Base-by-base conservation (phyloP, 371 early-diverging fungal species). In the Entomophthora muscae region DNA sequence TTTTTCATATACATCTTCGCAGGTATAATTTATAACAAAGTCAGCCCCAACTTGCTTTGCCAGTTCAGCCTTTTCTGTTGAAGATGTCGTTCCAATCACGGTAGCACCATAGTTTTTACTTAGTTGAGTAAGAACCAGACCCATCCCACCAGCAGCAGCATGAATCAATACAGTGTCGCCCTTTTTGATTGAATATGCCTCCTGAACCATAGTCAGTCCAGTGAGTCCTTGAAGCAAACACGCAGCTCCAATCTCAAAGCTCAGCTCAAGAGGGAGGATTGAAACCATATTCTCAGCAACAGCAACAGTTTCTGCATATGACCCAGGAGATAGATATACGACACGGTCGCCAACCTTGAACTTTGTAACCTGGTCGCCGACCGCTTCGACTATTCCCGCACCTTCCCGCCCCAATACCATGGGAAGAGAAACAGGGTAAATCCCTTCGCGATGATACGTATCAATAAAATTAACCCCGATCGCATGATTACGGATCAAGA, bases 381-480 rank as follows among this genome's bases (percentile, higher is more conserved):
- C 82, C 31, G 83, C 82, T 26, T 83, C 87, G 22, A 93, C 79
- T 63, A 83, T 79, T 51, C 95, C 96, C 13, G 90, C 76, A 1
- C 83, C 91, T 74, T 96, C 97, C 3, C 84, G 77, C 12, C 95
- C 95, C 17, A 85, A 72, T 29, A 80, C 76, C 61, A 77, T 79
- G 2, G 93, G 93, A 0, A 88, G 66, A 1, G 76, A 64, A 3
- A 84, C 70, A 24, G 78, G 78, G 67, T 93, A 94, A 12, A 90
- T 75, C 28, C 97, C 97, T 12, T 79, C 72, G 63, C 97, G 85
- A 65, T 88, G 91, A 70, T 94, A 93, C 0, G 89, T 95, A 70
- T 96, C 97, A 64, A 96, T 93, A 60, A 78, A 93, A 74, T 95
- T 96, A 63, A 96, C 79, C 10, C 95, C 97, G 12, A 82, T 76